These are phyloP conservation scores for Blastobotrys serpentis DNA, from an alignment of 1,139 yeast species.

Conservation along the genomic window DNA sequence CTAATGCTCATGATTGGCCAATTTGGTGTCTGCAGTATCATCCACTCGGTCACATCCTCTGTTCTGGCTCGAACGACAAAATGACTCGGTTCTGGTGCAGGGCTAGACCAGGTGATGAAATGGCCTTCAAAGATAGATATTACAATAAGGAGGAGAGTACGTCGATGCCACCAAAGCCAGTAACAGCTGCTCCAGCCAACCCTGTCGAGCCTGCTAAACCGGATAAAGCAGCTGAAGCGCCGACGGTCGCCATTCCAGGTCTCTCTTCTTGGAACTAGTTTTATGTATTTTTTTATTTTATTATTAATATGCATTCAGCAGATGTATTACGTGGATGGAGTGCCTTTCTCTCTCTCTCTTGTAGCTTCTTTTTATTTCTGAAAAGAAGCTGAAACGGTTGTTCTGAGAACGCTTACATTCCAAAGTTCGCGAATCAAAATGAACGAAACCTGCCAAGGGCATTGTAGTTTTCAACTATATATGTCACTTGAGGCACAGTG, in stretches of 20 bases:
- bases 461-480: no score
- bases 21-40: conserved; percentile 88
- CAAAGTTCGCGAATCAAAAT: no score
- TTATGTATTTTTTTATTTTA: not conserved
- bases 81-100: conserved; percentile 95
- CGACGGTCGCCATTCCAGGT: conserved; percentile 17
- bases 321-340: no score
- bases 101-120: conserved; percentile 85
- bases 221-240: not conserved
- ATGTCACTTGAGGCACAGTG: no score
- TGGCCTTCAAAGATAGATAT: conserved; percentile 77
- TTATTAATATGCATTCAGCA: no score
- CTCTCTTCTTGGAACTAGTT: conserved; percentile 11
- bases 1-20: conserved; percentile 93
- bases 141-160: conserved; percentile 60
- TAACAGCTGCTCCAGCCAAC: conserved; percentile 1
- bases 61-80: conserved; percentile 92
- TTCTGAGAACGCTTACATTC: no score
- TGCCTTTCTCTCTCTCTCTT: no score
- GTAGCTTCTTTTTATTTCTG: not conserved
- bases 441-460: no score
- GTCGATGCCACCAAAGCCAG: conserved; percentile 13
- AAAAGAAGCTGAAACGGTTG: not conserved
- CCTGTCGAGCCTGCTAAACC: conserved; percentile 3
- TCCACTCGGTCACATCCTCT: conserved; percentile 87